Conservation (phyloP, 2,329 filamentous ascomycete genomes). For the Emmonsia crescens region DNA sequence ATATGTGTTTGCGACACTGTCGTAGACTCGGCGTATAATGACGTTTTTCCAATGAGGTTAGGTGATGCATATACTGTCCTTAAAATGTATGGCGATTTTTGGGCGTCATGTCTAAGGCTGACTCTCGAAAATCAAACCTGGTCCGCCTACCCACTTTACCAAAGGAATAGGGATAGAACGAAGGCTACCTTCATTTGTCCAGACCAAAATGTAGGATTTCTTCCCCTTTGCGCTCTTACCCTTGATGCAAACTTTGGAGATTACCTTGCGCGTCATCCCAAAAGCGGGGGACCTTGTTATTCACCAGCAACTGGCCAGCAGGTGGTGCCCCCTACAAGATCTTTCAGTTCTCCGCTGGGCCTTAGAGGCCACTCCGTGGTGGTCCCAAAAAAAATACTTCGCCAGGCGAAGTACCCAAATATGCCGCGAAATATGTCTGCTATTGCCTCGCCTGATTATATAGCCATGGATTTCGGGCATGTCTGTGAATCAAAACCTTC, state of each 20-base stretch:
- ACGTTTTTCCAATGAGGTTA: conserved; percentile 20
- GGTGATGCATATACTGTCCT: conserved; percentile 24
- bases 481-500: background rate
- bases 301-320: conserved; percentile 1
- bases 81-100: conserved; percentile 24
- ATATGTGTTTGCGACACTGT: conserved; percentile 8
- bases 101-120: conserved; percentile 24
- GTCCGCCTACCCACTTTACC: conserved; percentile 1
- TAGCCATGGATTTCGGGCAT: background rate
- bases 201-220: conserved; percentile 16
- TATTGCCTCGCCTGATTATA: background rate
- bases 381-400: background rate
- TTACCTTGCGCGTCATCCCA: conserved; percentile 1
- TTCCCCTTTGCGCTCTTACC: conserved; percentile 25
- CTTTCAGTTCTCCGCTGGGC: background rate
- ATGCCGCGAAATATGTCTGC: background rate
- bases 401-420: background rate
- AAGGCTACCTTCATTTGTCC: background rate
- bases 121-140: conserved; percentile 13
- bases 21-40: conserved; percentile 11
- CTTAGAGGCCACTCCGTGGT: background rate
- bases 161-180: conserved; percentile 1
- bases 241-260: conserved; percentile 21
- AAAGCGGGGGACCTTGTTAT: background rate
- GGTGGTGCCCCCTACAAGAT: background rate